Evolutionary conservation across 805 yeast genomes (phyloP).

Genomic region (Starmera caribaea): DNA sequence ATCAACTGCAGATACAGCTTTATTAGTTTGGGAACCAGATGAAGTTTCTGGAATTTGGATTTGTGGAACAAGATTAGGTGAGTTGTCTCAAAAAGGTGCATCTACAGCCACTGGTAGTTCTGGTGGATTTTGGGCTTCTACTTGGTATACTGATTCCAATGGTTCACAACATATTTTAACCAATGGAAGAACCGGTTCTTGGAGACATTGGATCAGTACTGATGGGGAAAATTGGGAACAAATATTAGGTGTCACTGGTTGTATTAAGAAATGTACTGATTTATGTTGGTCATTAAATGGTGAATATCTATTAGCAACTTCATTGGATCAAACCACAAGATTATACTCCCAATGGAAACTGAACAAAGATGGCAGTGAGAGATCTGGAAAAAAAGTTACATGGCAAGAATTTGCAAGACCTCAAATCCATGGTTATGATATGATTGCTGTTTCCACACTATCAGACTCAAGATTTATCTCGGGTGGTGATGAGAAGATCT

Average conservation of each 20-base stretch:
- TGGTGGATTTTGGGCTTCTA: conserved; percentile 58
- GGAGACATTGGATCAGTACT: conserved; percentile 58
- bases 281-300: conserved; percentile 66
- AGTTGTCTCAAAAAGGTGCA: conserved; percentile 91
- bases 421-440: conserved; percentile 96
- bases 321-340: conserved; percentile 91
- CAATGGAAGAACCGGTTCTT: conserved; percentile 87
- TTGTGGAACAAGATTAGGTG: conserved; percentile 75
- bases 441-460: conserved; percentile 69
- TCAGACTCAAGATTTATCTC: conserved; percentile 62
- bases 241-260: conserved; percentile 61
- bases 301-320: conserved; percentile 61
- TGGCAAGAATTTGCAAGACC: conserved; percentile 97
- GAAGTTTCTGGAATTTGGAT: conserved; percentile 83
- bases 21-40: conserved; percentile 94
- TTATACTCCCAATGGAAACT: conserved; percentile 56
- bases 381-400: conserved; percentile 19
- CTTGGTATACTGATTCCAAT: conserved; percentile 50
- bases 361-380: conserved; percentile 21
- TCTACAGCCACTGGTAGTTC: conserved; percentile 96
- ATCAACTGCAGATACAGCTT: conserved; percentile 85
- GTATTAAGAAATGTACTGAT: conserved; percentile 67
- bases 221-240: conserved; percentile 33
- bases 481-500: conserved; percentile 92
- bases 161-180: conserved; percentile 52